These are phyloP conservation scores for Diaporthe nobilis DNA, from an alignment of 2,329 filamentous ascomycete genomes.

Conservation along the genomic window DNA sequence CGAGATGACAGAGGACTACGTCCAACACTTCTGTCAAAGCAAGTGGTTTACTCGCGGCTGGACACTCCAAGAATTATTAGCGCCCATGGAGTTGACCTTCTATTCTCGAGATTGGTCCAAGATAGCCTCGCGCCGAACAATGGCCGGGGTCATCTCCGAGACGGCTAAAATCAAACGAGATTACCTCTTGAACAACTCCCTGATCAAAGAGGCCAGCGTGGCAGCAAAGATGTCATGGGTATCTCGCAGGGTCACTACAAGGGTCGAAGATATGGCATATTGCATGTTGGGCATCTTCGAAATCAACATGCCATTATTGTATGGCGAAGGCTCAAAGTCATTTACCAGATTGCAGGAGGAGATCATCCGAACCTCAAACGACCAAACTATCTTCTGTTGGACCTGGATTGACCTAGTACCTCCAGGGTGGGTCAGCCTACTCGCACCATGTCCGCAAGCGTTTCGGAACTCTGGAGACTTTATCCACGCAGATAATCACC, in stretches of 20 bases:
- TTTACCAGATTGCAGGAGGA: constrained; percentile 47
- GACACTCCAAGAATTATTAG: constrained; percentile 41
- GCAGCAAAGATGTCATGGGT: constrained; percentile 48
- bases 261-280: constrained; percentile 46
- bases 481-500: fast-evolving
- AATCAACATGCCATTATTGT: constrained; percentile 48
- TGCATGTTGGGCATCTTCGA: constrained; percentile 45
- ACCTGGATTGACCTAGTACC: background rate
- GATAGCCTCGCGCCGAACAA: constrained; percentile 15
- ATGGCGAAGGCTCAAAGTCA: constrained; percentile 47
- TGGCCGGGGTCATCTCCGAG: background rate
- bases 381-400: constrained; percentile 41
- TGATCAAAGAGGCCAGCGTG: constrained; percentile 28
- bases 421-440: background rate
- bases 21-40: background rate
- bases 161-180: constrained; percentile 26
- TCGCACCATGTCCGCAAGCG: background rate
- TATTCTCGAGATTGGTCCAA: constrained; percentile 33
- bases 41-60: constrained; percentile 28
- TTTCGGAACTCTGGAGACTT: background rate
- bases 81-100: constrained; percentile 32
- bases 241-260: constrained; percentile 43
- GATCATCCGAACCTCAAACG: constrained; percentile 43
- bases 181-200: background rate
- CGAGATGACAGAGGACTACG: constrained; percentile 5